phyloP scores from a whole-genome alignment of 805 yeast species.

The Monosporozyma solicola region DNA sequence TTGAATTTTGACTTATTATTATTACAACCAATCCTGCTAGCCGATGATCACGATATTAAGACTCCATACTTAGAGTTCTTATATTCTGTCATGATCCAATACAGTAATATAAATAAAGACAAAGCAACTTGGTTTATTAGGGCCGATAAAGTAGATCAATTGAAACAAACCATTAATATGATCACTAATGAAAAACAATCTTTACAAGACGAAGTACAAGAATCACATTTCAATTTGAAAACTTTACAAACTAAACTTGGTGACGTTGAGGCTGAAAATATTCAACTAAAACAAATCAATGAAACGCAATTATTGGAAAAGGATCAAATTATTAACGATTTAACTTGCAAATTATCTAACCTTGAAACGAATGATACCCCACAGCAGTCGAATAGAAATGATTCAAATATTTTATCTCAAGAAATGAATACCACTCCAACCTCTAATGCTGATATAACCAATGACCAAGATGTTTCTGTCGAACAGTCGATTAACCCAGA shows the following conservation, averaged over 20 bases:
- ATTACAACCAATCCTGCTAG: constrained; percentile 76
- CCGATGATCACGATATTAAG: constrained; percentile 74
- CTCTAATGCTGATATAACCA: neutral
- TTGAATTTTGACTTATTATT: constrained; percentile 63
- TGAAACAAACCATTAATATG: neutral
- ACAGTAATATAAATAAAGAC: constrained; percentile 39
- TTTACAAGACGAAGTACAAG: neutral
- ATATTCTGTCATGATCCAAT: constrained; percentile 66
- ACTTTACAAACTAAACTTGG: neutral
- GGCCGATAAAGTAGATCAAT: constrained; percentile 1
- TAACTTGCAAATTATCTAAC: neutral
- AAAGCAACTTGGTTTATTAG: constrained; percentile 26
- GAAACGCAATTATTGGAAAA: neutral
- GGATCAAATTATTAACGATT: neutral
- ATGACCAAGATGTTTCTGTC: neutral
- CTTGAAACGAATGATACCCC: neutral
- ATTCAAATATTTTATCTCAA: neutral
- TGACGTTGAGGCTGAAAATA: neutral
- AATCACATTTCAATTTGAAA: neutral
- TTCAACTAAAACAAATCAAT: neutral
- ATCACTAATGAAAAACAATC: neutral
- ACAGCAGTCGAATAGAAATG: neutral
- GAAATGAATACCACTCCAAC: neutral
- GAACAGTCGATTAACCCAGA: constrained; percentile 6
- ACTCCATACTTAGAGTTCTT: constrained; percentile 86